A percentile compares a stretch with the other conserved stretches of the same genome.
These are phyloP conservation scores for Penstemon eatonii DNA, from an alignment of 257 asterid species.

Conservation along the genomic window DNA sequence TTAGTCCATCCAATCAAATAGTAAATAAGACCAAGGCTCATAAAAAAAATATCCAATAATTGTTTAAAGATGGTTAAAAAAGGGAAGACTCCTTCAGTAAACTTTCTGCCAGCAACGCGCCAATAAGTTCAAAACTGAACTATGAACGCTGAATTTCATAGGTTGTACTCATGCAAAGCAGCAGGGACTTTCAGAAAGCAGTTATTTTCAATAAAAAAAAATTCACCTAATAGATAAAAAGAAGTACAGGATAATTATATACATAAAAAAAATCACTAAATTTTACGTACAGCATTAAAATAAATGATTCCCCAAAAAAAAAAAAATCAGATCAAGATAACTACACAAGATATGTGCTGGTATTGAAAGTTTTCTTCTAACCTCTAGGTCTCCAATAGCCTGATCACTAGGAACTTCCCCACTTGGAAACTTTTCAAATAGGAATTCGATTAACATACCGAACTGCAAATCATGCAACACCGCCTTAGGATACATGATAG, in stretches of 20 bases:
- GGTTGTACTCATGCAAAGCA: neutral
- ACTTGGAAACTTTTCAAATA: slow-evolving; percentile 65
- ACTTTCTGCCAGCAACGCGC: neutral
- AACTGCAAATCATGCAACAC: slow-evolving; percentile 56
- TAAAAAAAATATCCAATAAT: neutral
- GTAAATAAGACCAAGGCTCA: neutral
- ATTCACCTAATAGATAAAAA: neutral
- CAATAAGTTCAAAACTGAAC: slow-evolving; percentile 3
- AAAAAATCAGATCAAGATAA: slow-evolving; percentile 2
- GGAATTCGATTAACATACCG: slow-evolving; percentile 84
- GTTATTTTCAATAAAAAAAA: too few species aligned
- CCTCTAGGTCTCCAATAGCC: slow-evolving; percentile 92
- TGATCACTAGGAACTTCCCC: slow-evolving; percentile 68
- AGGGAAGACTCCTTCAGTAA: neutral
- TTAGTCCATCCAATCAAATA: slow-evolving; percentile 6
- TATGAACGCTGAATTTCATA: too few species aligned
- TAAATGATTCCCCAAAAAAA: neutral
- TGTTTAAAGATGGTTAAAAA: neutral
- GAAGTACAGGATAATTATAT: too few species aligned
- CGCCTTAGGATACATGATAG: slow-evolving; percentile 25
- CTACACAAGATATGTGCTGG: neutral
- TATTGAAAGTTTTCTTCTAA: slow-evolving; percentile 36
- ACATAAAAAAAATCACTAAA: neutral
- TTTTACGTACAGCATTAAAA: neutral
- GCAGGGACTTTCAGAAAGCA: neutral